These are phyloP conservation scores for Aspergillus neoniger DNA, from an alignment of 2,329 filamentous ascomycete species.

Conservation along the genomic window DNA sequence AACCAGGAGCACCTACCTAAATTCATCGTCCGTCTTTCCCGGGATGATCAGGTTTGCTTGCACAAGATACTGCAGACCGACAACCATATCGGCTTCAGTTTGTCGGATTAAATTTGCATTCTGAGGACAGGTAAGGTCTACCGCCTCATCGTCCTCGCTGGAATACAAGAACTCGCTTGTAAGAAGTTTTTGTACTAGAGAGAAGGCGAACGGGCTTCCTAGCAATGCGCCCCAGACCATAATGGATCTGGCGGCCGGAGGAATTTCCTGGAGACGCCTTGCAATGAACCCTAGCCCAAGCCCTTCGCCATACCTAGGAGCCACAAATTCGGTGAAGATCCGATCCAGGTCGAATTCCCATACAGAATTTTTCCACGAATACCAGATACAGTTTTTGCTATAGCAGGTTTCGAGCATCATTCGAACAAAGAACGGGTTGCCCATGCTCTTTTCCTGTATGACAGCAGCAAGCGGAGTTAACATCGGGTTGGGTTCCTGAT, in stretches of 20 bases:
- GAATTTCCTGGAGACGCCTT: conserved; percentile 74
- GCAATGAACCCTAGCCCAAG: conserved; percentile 82
- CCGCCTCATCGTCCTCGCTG: conserved; percentile 46
- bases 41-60: conserved; percentile 78
- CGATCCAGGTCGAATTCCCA: conserved; percentile 87
- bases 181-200: conserved; percentile 74
- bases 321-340: conserved; percentile 81
- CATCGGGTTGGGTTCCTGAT: conserved; percentile 67
- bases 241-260: conserved; percentile 71
- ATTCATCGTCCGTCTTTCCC: conserved; percentile 81
- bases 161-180: conserved; percentile 69
- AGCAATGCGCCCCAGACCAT: conserved; percentile 84
- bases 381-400: conserved; percentile 84
- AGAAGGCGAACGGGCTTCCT: conserved; percentile 81
- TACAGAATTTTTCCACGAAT: conserved; percentile 77
- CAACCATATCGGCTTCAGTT: conserved; percentile 64
- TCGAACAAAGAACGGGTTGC: conserved; percentile 87
- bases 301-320: conserved; percentile 74
- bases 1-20: conserved; percentile 48
- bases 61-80: conserved; percentile 79
- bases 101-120: conserved; percentile 55
- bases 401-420: conserved; percentile 89
- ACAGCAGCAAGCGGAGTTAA: conserved; percentile 77
- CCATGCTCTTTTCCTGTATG: conserved; percentile 82
- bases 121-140: conserved; percentile 41